phyloP scores from a whole-genome alignment of 495 filamentous ascomycete species.

The Xylaria palmicola region DNA sequence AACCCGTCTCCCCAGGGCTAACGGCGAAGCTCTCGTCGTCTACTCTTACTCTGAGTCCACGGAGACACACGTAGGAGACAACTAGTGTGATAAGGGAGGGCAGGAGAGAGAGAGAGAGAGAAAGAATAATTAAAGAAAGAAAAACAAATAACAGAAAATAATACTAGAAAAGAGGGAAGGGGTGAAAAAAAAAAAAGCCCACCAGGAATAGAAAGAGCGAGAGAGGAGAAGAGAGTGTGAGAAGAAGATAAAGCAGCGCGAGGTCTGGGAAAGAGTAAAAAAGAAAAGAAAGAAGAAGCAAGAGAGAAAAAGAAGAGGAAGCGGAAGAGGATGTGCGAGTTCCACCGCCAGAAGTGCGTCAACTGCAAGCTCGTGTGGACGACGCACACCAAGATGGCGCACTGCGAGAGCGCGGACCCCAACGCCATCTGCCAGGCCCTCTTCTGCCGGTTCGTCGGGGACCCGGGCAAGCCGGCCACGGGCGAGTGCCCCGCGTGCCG shows the following conservation, averaged over 20 bases:
- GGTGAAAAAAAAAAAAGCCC: no score
- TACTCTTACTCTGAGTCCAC: neutral
- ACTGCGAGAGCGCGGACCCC: slow-evolving; percentile 22
- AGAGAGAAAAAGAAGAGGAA: neutral
- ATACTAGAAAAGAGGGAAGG: no score
- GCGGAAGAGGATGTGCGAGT: slow-evolving; percentile 21
- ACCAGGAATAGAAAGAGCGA: no score
- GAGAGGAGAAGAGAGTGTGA: neutral
- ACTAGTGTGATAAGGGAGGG: neutral
- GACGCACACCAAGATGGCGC: slow-evolving; percentile 19
- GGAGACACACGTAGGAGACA: neutral
- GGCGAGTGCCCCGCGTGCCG: slow-evolving; percentile 19
- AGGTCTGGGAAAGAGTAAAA: neutral
- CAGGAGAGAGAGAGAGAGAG: neutral
- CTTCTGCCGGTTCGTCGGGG: slow-evolving; percentile 25
- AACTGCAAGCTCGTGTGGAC: slow-evolving; percentile 18
- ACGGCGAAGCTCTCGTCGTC: neutral
- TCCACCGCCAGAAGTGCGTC: slow-evolving; percentile 22
- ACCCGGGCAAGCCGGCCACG: slow-evolving; percentile 12
- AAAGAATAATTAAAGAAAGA: no score
- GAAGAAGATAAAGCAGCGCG: neutral
- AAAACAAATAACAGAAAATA: no score
- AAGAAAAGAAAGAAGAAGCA: neutral
- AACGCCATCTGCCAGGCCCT: slow-evolving; percentile 12
- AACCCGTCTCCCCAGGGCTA: no score